Evolutionary conservation across 257 asterid genomes (phyloP).

Genomic region (Eustoma russellianum): DNA sequence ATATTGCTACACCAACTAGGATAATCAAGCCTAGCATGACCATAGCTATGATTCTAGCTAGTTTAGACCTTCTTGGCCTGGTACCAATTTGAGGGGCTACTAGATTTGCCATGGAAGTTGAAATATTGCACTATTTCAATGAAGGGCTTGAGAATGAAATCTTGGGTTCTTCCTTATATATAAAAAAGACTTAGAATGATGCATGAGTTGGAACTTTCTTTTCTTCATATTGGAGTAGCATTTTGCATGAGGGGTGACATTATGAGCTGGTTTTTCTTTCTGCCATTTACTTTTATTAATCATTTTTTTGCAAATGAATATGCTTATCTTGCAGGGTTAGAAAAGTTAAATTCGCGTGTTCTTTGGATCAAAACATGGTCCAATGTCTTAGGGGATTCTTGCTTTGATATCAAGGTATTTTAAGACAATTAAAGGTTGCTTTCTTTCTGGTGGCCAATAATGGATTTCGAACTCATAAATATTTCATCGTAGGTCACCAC

Average conservation of each 20-base stretch:
- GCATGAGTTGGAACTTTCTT: background rate
- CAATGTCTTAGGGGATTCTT: slow-evolving; percentile 16
- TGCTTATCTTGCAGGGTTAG: slow-evolving; percentile 57
- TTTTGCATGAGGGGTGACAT: background rate
- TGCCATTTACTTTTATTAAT: background rate
- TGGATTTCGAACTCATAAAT: too few relatives aligned
- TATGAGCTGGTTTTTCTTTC: background rate
- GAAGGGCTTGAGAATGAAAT: slow-evolving; percentile 1
- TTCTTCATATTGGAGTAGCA: background rate
- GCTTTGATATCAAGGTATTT: slow-evolving; percentile 45
- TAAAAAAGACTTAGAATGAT: slow-evolving; percentile 14
- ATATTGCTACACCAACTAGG: slow-evolving; percentile 39
- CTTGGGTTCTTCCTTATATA: slow-evolving; percentile 20
- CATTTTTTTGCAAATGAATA: slow-evolving; percentile 28
- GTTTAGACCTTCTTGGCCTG: slow-evolving; percentile 5
- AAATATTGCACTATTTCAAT: too few relatives aligned
- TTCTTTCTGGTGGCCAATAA: too few relatives aligned
- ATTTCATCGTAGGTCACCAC: too few relatives aligned
- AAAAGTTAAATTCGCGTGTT: slow-evolving; percentile 7
- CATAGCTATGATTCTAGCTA: slow-evolving; percentile 20
- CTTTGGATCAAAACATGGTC: slow-evolving; percentile 16
- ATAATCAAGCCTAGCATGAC: slow-evolving; percentile 33
- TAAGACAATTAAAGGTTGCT: background rate
- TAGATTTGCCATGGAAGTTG: slow-evolving; percentile 8
- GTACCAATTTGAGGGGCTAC: slow-evolving; percentile 6